phyloP scores from a whole-genome alignment of 495 filamentous ascomycete species.

The Podospora pseudopauciseta region DNA sequence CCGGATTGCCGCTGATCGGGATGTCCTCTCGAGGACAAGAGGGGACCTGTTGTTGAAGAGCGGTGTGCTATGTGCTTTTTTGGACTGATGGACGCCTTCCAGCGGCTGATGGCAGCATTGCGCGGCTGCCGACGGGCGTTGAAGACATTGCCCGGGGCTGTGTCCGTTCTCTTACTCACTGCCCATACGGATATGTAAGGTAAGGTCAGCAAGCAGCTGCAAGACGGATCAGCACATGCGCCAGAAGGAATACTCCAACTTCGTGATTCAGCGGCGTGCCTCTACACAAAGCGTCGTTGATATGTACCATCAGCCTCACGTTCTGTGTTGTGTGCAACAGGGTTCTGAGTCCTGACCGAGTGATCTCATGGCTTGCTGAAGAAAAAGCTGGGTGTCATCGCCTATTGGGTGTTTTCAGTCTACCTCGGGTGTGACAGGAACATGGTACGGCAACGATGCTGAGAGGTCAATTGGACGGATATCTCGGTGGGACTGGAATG shows the following conservation, averaged over 20 bases:
- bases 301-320: conserved; percentile 25
- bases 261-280: conserved; percentile 23
- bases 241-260: conserved; percentile 12
- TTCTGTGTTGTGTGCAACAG: conserved; percentile 1
- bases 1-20: neutral
- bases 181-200: neutral
- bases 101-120: conserved; percentile 12
- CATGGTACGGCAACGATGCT: neutral
- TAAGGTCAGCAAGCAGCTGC: conserved; percentile 8
- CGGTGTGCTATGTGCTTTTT: conserved; percentile 4
- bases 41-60: neutral
- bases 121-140: conserved; percentile 20
- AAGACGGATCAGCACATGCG: conserved; percentile 2
- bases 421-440: conserved; percentile 14
- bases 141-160: conserved; percentile 5
- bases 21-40: neutral
- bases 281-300: conserved; percentile 2
- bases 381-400: neutral
- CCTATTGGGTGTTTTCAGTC: neutral
- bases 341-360: neutral
- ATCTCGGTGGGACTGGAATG: conserved; percentile 3
- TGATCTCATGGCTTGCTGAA: conserved; percentile 19
- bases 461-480: neutral
- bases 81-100: conserved; percentile 8
- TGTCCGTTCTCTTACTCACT: neutral